Percentiles rank a stretch among this genome's conserved stretches.
Conservation (phyloP, 2,329 filamentous ascomycete species). For the Venturia effusa region DNA sequence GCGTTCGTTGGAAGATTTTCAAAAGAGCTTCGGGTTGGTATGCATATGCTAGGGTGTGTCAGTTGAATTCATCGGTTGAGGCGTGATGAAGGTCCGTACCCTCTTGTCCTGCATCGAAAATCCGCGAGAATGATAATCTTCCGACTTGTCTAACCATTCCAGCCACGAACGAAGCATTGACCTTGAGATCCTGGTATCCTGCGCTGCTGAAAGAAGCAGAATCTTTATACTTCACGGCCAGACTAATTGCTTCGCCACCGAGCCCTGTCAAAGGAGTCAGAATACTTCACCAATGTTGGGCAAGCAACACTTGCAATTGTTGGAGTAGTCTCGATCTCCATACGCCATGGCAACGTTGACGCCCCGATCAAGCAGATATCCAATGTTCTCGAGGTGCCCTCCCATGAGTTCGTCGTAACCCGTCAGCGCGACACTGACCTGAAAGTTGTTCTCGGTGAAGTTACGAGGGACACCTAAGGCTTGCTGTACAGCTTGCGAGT, state of each 20-base stretch:
- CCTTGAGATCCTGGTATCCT: conserved; percentile 32
- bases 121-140: conserved; percentile 19
- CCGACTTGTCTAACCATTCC: conserved; percentile 22
- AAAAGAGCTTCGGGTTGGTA: conserved; percentile 46
- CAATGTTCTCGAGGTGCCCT: conserved; percentile 37
- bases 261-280: conserved; percentile 30
- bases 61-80: background rate
- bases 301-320: conserved; percentile 24
- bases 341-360: conserved; percentile 46
- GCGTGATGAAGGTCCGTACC: background rate
- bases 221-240: conserved; percentile 36
- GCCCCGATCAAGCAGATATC: conserved; percentile 43
- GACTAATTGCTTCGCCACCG: conserved; percentile 42
- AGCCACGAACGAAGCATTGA: conserved; percentile 16
- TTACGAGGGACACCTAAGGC: conserved; percentile 51
- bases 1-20: conserved; percentile 42
- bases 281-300: too few relatives aligned
- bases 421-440: background rate
- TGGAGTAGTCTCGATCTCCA: conserved; percentile 45
- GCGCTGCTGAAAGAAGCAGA: conserved; percentile 35
- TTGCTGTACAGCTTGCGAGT: conserved; percentile 44
- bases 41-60: conserved; percentile 27
- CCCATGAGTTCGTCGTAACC: conserved; percentile 34
- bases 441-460: conserved; percentile 30
- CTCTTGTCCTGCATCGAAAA: conserved; percentile 17